These are phyloP conservation scores for Poa annua DNA, from an alignment of 176 grass and related monocot species.

Conservation along the genomic window DNA sequence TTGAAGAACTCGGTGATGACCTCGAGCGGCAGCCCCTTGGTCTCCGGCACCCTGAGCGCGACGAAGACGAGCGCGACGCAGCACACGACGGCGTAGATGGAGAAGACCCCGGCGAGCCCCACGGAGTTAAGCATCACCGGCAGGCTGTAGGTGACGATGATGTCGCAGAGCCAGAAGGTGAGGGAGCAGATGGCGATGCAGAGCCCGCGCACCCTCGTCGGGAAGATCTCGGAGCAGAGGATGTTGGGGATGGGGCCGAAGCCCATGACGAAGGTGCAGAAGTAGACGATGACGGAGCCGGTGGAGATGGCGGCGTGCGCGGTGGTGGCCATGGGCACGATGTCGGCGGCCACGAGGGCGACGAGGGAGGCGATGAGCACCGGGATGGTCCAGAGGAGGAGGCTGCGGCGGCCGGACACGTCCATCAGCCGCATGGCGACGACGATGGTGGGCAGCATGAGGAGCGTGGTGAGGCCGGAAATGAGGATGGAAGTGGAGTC, in stretches of 20 bases:
- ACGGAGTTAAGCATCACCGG: constrained; percentile 72
- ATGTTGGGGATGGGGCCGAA: constrained; percentile 90
- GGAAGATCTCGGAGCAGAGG: constrained; percentile 84
- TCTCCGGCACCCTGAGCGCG: constrained; percentile 77
- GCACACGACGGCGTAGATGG: constrained; percentile 68
- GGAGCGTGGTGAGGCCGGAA: constrained; percentile 67
- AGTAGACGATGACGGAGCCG: constrained; percentile 64
- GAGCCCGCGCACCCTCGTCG: constrained; percentile 68
- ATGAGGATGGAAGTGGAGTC: constrained; percentile 55
- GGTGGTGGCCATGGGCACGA: constrained; percentile 45
- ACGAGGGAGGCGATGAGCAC: constrained; percentile 63
- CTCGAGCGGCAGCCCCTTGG: constrained; percentile 81
- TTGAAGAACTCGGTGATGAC: constrained; percentile 92
- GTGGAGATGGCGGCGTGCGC: constrained; percentile 75
- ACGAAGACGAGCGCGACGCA: constrained; percentile 70
- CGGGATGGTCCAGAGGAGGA: constrained; percentile 78
- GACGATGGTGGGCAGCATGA: constrained; percentile 79
- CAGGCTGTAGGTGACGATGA: constrained; percentile 76
- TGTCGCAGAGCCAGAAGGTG: constrained; percentile 79
- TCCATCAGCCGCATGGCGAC: constrained; percentile 97
- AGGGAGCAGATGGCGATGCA: constrained; percentile 96
- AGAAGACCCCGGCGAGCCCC: constrained; percentile 57
- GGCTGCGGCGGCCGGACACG: constrained; percentile 69
- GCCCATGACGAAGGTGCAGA: constrained; percentile 93
- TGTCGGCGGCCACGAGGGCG: constrained; percentile 53